Conservation (phyloP, 192 early-diverging fungal species). For the Helicostylum pulchrum region DNA sequence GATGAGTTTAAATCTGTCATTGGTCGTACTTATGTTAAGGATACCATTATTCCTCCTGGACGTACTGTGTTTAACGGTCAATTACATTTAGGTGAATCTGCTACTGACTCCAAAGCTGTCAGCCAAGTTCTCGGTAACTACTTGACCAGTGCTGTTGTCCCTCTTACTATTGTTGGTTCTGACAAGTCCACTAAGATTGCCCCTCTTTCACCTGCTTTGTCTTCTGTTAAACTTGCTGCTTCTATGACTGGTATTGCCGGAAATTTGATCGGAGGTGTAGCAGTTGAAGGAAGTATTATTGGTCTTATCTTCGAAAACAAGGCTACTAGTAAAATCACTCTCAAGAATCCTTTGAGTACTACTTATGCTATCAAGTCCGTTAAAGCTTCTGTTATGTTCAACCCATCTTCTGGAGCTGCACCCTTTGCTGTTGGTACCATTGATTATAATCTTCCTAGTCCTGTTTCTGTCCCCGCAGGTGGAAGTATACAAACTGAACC, state of each 20-base stretch:
- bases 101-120: slow-evolving; percentile 25
- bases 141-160: slow-evolving; percentile 36
- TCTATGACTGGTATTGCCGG: slow-evolving; percentile 42
- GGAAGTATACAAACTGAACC: slow-evolving; percentile 2
- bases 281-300: slow-evolving; percentile 11
- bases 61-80: slow-evolving; percentile 32
- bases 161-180: slow-evolving; percentile 39
- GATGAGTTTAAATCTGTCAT: slow-evolving; percentile 33
- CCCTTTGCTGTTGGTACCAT: slow-evolving; percentile 16
- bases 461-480: slow-evolving; percentile 15
- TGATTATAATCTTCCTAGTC: background rate
- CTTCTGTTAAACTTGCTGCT: slow-evolving; percentile 36
- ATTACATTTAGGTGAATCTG: slow-evolving; percentile 38
- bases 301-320: background rate
- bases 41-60: slow-evolving; percentile 44
- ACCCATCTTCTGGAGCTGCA: background rate
- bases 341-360: slow-evolving; percentile 26
- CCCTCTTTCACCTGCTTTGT: slow-evolving; percentile 43
- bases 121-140: slow-evolving; percentile 41
- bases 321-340: slow-evolving; percentile 13
- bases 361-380: slow-evolving; percentile 13
- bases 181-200: slow-evolving; percentile 36
- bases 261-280: slow-evolving; percentile 32
- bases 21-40: slow-evolving; percentile 39
- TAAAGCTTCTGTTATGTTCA: slow-evolving; percentile 4